Percentiles rank a stretch among this genome's conserved stretches.
These are phyloP conservation scores for Bromus sterilis DNA, from an alignment of 176 grass and related monocot genomes.

Conservation along the genomic window DNA sequence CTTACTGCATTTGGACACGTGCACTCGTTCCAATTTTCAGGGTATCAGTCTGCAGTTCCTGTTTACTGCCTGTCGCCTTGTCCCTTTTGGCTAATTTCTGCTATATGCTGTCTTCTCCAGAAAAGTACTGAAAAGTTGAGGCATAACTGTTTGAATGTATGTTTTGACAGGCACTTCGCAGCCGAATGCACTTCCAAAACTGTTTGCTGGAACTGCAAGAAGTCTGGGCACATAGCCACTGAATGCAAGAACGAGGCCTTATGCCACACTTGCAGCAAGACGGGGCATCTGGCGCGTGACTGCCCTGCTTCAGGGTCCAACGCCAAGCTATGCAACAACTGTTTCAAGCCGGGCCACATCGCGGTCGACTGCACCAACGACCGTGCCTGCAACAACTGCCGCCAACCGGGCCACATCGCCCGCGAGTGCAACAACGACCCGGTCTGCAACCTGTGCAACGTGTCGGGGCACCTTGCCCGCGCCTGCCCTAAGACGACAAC, in stretches of 20 bases:
- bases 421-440: conserved; percentile 85
- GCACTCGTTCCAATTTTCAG: not conserved
- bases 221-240: conserved; percentile 68
- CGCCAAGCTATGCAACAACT: conserved; percentile 78
- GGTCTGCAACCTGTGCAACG: conserved; percentile 76
- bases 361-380: conserved; percentile 75
- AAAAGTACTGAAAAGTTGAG: conserved; percentile 6
- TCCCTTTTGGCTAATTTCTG: not conserved
- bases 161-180: conserved; percentile 54
- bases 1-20: not conserved
- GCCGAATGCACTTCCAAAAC: conserved; percentile 69
- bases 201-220: conserved; percentile 93
- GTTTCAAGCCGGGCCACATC: conserved; percentile 76
- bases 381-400: conserved; percentile 90
- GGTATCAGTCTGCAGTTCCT: not conserved
- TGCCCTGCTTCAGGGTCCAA: conserved; percentile 51
- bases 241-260: conserved; percentile 79
- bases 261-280: conserved; percentile 78
- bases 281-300: conserved; percentile 73
- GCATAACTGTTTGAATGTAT: not conserved
- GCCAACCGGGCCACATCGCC: conserved; percentile 74
- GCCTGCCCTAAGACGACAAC: conserved; percentile 63
- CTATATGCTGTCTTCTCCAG: not conserved
- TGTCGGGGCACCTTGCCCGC: conserved; percentile 73
- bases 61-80: not conserved